Percentiles rank a stretch among this genome's conserved stretches.
Evolutionary conservation across 179 eudicot genomes (phyloP).

Genomic region (Gypsophila paniculata): DNA sequence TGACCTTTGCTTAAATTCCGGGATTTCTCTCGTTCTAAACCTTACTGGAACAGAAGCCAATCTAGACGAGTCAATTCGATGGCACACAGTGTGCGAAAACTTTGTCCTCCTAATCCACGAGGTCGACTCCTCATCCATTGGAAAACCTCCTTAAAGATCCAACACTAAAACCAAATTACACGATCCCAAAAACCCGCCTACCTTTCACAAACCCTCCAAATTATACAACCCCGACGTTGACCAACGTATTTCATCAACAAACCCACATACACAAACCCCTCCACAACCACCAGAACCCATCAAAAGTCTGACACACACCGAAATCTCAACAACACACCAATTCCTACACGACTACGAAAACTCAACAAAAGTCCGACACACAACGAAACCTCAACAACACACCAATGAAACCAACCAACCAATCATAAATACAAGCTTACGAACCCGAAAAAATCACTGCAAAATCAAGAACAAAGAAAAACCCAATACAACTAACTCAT

Average conservation of each 20-base stretch:
- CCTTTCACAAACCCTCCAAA: conserved; percentile 15
- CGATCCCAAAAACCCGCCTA: conserved; percentile 19
- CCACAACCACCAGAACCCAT: conserved; percentile 35
- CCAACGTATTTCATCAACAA: conserved; percentile 14
- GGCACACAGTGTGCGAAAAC: conserved; percentile 80
- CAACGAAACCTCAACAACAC: conserved; percentile 8
- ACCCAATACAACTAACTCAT: conserved; percentile 18
- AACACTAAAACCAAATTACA: conserved; percentile 8
- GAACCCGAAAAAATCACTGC: conserved; percentile 23
- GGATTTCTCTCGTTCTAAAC: conserved; percentile 27
- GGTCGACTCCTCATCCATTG: conserved; percentile 66
- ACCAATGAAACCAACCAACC: background rate
- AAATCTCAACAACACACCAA: conserved; percentile 6
- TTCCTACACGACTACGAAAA: conserved; percentile 20
- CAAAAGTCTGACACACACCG: conserved; percentile 23
- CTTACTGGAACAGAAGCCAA: conserved; percentile 41
- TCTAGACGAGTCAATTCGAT: conserved; percentile 59
- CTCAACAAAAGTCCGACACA: conserved; percentile 35
- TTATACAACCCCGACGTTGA: conserved; percentile 10
- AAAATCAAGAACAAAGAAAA: conserved; percentile 9
- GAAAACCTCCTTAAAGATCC: background rate
- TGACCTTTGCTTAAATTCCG: conserved; percentile 33
- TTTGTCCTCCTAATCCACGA: conserved; percentile 92
- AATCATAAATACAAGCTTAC: conserved; percentile 13
- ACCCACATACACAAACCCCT: conserved; percentile 20